A percentile compares a stretch with the other conserved stretches of the same genome.
Evolutionary conservation across 2,329 filamentous ascomycete genomes (phyloP).

Genomic region (Sclerotinia borealis): DNA sequence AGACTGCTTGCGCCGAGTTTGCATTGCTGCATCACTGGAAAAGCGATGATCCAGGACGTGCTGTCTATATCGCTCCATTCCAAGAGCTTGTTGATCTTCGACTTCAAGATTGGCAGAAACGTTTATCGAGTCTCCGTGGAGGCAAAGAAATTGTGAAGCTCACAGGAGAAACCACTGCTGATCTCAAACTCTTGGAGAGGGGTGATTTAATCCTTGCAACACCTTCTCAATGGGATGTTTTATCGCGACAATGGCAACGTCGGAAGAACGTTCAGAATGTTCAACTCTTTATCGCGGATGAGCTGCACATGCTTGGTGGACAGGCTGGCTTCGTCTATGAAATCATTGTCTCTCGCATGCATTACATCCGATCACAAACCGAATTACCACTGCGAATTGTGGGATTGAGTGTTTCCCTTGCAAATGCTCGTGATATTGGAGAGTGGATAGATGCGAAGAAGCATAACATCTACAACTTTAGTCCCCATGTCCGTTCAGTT

Average conservation of each 20-base stretch:
- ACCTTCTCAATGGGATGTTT: conserved; percentile 88
- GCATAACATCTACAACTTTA: conserved; percentile 99
- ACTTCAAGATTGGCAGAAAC: conserved; percentile 77
- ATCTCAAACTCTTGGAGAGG: conserved; percentile 80
- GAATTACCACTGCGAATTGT: conserved; percentile 81
- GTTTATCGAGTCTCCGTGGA: conserved; percentile 64
- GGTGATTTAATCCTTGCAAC: conserved; percentile 90
- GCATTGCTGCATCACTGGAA: conserved; percentile 85
- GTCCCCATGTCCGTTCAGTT: conserved; percentile 80
- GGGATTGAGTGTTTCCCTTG: conserved; percentile 82
- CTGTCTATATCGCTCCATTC: conserved; percentile 91
- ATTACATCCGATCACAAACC: conserved; percentile 85
- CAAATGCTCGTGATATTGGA: conserved; percentile 88
- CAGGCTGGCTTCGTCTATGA: conserved; percentile 87
- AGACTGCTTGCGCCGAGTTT: conserved; percentile 95
- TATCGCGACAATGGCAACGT: conserved; percentile 93
- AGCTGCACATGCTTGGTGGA: conserved; percentile 88
- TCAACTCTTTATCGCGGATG: conserved; percentile 88
- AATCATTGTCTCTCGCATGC: conserved; percentile 95
- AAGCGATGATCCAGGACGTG: conserved; percentile 63
- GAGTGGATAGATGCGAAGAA: conserved; percentile 98
- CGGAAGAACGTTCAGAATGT: conserved; percentile 92
- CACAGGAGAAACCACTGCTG: conserved; percentile 84
- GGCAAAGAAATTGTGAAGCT: conserved; percentile 90
- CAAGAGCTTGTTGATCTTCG: conserved; percentile 85